Base-by-base conservation (phyloP, 2,329 filamentous ascomycete species). In the Endoconidiophora polonica region DNA sequence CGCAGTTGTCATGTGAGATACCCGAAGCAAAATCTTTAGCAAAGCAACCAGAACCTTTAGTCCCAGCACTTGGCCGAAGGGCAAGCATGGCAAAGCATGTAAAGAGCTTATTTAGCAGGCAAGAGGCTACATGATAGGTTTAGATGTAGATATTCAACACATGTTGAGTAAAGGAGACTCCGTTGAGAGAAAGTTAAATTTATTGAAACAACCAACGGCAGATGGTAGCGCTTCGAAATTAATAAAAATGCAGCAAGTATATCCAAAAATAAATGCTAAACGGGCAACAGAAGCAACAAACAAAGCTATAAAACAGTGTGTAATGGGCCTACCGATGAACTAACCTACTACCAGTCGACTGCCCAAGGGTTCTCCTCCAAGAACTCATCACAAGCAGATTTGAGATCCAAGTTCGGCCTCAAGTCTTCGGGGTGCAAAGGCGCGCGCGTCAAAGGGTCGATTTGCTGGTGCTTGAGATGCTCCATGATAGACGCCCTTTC, bases 321-420 rank as follows among this genome's bases (percentile, higher is more conserved):
- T 16, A 12, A 42, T 14, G 5, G 24, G 43, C 18, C 4, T 26
- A 22, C 26, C 18, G 10, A 23, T n/a, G 16, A 5, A 24, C 18
- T 18, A 5, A 18, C 18, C 22, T 10, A 14, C 56, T 68, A 94
- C 82, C 84, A 96, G 62, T 95, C 88, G 38, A 84, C 87, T 1
- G 87, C 86, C 85, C 91, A 94, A 7, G 86, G 88, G 58, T 94
- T 95, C 57, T 84, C 70, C 24, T 83, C 74, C 52, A 95, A 67
- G 58, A 94, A 96, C 57, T 91, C 84, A 43, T 84, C 79, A 60
- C 86, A 93, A 0, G 86, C 90, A 48, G 84, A 75, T 62, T 81
- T 86, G 52, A 96, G 68, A 1, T 75, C 82, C 42, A 93, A 71
- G 61, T 96, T 96, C 0, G 86, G 82, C 40, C 87, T 72, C 49